Evolutionary conservation across 164 flowering plant genomes (phyloP).

Genomic region (Piper betle): DNA sequence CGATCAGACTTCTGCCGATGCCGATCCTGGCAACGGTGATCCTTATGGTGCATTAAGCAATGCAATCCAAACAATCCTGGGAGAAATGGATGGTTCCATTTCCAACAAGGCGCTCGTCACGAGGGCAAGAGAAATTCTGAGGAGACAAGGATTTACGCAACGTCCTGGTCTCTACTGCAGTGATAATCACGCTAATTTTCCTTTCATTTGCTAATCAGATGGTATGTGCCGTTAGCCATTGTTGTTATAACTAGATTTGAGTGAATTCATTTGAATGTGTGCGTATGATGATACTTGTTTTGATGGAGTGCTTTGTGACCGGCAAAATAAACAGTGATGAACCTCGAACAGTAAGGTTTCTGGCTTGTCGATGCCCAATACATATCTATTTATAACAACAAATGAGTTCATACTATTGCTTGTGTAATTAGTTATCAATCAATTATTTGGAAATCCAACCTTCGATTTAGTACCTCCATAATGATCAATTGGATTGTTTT

Average conservation of each 20-base stretch:
- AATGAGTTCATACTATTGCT: too few species aligned
- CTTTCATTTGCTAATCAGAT: slow-evolving; percentile 46
- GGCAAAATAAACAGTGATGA: not conserved
- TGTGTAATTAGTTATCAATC: too few species aligned
- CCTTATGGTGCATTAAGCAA: slow-evolving; percentile 97
- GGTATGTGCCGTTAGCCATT: not conserved
- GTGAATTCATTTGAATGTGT: not conserved
- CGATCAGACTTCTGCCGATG: slow-evolving; percentile 86
- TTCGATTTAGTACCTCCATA: too few species aligned
- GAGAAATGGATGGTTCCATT: slow-evolving; percentile 36
- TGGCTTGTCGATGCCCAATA: not conserved
- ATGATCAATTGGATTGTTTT: too few species aligned
- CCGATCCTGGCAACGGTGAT: slow-evolving; percentile 39
- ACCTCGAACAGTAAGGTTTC: not conserved
- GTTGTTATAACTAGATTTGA: not conserved
- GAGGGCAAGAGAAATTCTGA: slow-evolving; percentile 55
- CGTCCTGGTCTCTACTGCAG: slow-evolving; percentile 89
- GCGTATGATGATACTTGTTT: not conserved
- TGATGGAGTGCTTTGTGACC: not conserved
- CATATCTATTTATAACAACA: not conserved
- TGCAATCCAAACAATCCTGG: slow-evolving; percentile 74
- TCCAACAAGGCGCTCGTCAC: slow-evolving; percentile 56
- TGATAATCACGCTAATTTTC: slow-evolving; percentile 43
- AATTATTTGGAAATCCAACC: too few species aligned
- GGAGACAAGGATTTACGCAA: slow-evolving; percentile 74